These are phyloP conservation scores for Clavispora phyllophila DNA, from an alignment of 805 yeast species.

Conservation along the genomic window DNA sequence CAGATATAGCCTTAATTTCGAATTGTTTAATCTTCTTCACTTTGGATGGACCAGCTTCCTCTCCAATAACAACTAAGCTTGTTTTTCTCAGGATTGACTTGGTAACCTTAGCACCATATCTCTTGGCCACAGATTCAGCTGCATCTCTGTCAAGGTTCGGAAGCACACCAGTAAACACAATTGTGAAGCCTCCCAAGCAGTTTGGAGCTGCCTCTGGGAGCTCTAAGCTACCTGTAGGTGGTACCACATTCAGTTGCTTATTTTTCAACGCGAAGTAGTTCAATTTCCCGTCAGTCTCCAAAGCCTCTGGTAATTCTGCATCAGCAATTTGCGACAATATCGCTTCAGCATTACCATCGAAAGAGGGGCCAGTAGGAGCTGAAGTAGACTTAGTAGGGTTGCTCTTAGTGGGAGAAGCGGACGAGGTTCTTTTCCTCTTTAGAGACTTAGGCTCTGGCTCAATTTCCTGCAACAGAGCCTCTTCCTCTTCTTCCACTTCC, in stretches of 20 bases:
- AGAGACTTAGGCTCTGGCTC: conserved; percentile 10
- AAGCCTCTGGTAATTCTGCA: conserved; percentile 59
- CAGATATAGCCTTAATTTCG: conserved; percentile 76
- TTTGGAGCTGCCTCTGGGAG: conserved; percentile 82
- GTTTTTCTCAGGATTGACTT: conserved; percentile 83
- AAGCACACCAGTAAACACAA: conserved; percentile 88
- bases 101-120: conserved; percentile 88
- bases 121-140: conserved; percentile 71
- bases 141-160: conserved; percentile 75
- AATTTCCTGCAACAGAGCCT: conserved; percentile 10
- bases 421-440: conserved; percentile 4
- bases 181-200: conserved; percentile 82
- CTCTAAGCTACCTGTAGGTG: conserved; percentile 36
- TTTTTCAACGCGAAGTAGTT: conserved; percentile 49
- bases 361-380: conserved; percentile 15
- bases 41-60: conserved; percentile 96
- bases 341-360: conserved; percentile 42
- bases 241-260: conserved; percentile 17
- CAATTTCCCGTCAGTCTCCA: conserved; percentile 47
- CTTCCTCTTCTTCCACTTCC: conserved; percentile 4
- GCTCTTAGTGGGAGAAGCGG: conserved; percentile 3
- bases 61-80: conserved; percentile 84
- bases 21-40: conserved; percentile 70
- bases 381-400: conserved; percentile 1
- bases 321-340: conserved; percentile 65